Evolutionary conservation across 225 moss, liverwort and hornwort species (phyloP).

Genomic region (Physcomitrium patens): DNA sequence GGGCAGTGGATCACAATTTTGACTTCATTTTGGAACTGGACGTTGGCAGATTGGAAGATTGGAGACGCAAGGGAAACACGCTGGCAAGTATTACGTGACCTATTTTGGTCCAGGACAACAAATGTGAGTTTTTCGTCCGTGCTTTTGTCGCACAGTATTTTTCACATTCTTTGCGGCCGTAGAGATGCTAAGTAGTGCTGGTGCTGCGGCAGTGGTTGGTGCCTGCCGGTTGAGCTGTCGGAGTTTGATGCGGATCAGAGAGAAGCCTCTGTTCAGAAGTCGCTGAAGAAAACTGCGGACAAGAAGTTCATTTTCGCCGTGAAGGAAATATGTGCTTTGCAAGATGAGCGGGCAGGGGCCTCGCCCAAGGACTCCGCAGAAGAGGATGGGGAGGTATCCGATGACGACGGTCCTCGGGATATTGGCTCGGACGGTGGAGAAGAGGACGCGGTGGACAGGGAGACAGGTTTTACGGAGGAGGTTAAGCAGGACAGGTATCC

Average conservation of each 20-base stretch:
- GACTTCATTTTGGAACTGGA: neutral
- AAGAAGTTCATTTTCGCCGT: slow-evolving; percentile 52
- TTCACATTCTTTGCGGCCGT: neutral
- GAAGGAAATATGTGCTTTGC: slow-evolving; percentile 57
- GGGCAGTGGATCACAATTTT: neutral
- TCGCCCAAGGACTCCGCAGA: slow-evolving; percentile 34
- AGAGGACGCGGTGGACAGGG: slow-evolving; percentile 41
- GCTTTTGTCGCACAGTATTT: slow-evolving; percentile 11
- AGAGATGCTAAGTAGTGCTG: slow-evolving; percentile 31
- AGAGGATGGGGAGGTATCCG: slow-evolving; percentile 37
- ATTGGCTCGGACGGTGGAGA: slow-evolving; percentile 54
- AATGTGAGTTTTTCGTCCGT: slow-evolving; percentile 49
- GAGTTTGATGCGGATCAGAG: slow-evolving; percentile 66
- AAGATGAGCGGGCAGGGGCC: slow-evolving; percentile 49
- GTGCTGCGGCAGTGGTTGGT: slow-evolving; percentile 55
- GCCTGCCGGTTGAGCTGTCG: slow-evolving; percentile 51
- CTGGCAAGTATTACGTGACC: slow-evolving; percentile 58
- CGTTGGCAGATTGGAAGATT: slow-evolving; percentile 50
- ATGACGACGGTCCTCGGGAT: slow-evolving; percentile 40
- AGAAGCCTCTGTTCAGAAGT: slow-evolving; percentile 47
- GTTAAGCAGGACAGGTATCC: slow-evolving; percentile 35
- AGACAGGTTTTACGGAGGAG: slow-evolving; percentile 35
- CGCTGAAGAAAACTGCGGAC: slow-evolving; percentile 48
- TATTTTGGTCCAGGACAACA: slow-evolving; percentile 67
- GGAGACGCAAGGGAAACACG: slow-evolving; percentile 46